Conservation (phyloP, 345 rosid species). For the Heritiera fomes region DNA sequence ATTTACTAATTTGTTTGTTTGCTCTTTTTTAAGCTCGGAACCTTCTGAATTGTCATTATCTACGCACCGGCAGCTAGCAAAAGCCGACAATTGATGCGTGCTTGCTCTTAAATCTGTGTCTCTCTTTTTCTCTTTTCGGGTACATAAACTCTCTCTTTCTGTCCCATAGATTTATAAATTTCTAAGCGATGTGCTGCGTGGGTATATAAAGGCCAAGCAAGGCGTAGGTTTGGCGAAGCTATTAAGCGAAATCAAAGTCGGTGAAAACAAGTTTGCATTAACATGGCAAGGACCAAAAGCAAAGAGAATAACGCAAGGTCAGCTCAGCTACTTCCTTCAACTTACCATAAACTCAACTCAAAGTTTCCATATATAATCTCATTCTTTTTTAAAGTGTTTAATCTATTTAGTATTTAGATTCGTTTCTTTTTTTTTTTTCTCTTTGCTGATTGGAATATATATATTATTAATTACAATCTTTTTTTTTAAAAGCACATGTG, state of each 20-base stretch:
- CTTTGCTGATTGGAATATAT: too few species aligned
- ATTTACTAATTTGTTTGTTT: too few species aligned
- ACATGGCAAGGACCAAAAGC: too few species aligned
- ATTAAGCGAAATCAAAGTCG: neutral
- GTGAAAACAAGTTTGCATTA: neutral
- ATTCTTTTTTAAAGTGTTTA: neutral
- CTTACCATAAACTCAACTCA: neutral
- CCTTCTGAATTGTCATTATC: too few species aligned
- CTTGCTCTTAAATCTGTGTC: neutral
- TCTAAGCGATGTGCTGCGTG: neutral
- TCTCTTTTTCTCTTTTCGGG: too few species aligned
- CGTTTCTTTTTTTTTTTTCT: too few species aligned
- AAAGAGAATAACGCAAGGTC: neutral
- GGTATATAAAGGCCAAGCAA: constrained; percentile 6
- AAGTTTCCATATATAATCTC: neutral
- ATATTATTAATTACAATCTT: too few species aligned
- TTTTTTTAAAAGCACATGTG: too few species aligned
- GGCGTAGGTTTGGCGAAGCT: neutral
- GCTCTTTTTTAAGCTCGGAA: too few species aligned
- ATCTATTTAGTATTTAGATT: too few species aligned
- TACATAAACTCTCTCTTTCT: neutral
- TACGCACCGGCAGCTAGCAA: neutral
- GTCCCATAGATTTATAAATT: too few species aligned
- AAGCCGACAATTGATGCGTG: neutral
- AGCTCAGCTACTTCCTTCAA: constrained; percentile 1